Conservation (phyloP, 345 rosid genomes). For the Eucalyptus globulus region DNA sequence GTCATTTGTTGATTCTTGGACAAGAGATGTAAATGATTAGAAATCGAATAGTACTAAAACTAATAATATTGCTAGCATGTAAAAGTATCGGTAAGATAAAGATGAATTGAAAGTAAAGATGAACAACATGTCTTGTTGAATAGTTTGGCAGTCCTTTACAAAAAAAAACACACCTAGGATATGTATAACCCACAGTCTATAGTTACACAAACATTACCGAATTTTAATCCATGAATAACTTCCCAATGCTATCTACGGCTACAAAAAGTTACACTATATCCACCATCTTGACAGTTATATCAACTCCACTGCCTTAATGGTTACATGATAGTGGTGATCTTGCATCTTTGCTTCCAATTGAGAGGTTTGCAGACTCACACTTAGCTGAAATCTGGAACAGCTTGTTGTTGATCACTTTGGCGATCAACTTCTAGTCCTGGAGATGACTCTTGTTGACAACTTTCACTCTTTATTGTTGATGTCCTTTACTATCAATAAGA, state of each 20-base stretch:
- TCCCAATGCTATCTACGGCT: neutral
- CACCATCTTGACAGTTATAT: neutral
- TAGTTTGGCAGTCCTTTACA: neutral
- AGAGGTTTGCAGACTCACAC: neutral
- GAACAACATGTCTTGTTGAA: neutral
- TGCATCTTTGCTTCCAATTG: neutral
- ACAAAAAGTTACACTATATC: neutral
- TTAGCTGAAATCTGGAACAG: neutral
- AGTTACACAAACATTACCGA: neutral
- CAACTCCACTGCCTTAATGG: neutral
- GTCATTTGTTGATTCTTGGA: neutral
- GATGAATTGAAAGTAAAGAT: neutral
- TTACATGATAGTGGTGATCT: neutral
- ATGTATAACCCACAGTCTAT: neutral
- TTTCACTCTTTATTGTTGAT: neutral
- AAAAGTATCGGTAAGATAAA: neutral
- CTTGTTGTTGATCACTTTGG: neutral
- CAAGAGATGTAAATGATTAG: neutral
- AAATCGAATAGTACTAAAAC: neutral
- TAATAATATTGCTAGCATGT: neutral
- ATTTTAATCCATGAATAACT: neutral
- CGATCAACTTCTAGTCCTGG: neutral
- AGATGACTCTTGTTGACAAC: neutral
- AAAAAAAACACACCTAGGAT: neutral
- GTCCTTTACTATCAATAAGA: neutral